Evolutionary conservation across 108 stramenopile species (phyloP).

Genomic region (Cyclotella kingstonii): DNA sequence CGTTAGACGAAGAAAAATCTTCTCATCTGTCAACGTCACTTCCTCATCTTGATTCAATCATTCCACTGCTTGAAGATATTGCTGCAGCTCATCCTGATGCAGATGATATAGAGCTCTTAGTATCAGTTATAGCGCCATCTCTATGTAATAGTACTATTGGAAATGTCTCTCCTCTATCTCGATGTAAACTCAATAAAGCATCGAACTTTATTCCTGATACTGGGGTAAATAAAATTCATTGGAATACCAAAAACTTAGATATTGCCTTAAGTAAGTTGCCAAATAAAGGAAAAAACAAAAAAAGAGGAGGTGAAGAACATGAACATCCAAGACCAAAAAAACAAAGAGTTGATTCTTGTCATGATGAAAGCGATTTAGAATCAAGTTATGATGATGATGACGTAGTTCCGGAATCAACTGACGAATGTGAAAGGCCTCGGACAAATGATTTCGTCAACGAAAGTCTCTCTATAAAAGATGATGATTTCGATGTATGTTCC

Average conservation of each 20-base stretch:
- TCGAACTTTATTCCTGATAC: neutral
- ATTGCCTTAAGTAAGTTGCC: slow-evolving; percentile 12
- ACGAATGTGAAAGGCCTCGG: neutral
- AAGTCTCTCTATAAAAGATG: neutral
- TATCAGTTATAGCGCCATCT: slow-evolving; percentile 54
- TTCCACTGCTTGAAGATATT: slow-evolving; percentile 66
- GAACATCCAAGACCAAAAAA: slow-evolving; percentile 7
- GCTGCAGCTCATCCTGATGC: slow-evolving; percentile 66
- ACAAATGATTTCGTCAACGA: neutral
- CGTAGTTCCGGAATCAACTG: neutral
- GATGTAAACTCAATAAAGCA: neutral
- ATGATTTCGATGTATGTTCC: neutral
- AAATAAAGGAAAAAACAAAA: neutral
- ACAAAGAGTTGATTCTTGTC: slow-evolving; percentile 2
- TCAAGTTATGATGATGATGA: slow-evolving; percentile 17
- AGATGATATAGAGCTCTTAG: slow-evolving; percentile 65
- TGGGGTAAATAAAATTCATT: neutral
- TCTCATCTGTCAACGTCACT: neutral
- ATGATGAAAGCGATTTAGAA: neutral
- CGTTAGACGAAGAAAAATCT: neutral
- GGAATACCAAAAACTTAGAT: slow-evolving; percentile 16
- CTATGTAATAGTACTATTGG: slow-evolving; percentile 46
- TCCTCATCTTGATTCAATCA: slow-evolving; percentile 39
- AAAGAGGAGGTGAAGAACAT: neutral
- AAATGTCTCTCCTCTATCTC: slow-evolving; percentile 45